Base-by-base conservation (phyloP, 2,329 filamentous ascomycete genomes). In the Teratosphaeria nubilosa region DNA sequence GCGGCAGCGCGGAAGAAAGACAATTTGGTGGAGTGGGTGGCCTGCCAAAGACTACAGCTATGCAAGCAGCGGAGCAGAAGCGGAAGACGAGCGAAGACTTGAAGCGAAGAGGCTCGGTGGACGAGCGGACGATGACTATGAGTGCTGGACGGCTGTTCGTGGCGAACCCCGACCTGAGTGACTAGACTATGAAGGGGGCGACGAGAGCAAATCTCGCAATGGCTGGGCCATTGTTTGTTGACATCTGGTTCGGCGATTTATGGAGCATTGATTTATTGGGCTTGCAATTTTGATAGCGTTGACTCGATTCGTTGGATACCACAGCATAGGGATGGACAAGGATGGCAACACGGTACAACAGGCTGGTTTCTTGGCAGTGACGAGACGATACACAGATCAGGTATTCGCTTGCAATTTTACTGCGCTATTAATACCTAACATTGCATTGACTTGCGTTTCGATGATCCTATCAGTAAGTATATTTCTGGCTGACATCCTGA, bases 91-190 rank as follows among this genome's bases (percentile, higher is more conserved):
- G 82, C 3, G 88, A 90, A 25, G 89, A 92, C 62, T 76, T 95
- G 57, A 82, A 80, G 66, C 80, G 90, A 65, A 80, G 88, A 68
- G 90, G 90, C 58, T 94, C 89, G 69, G 88, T 95, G 54, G 90
- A 94, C 70, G 90, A 94, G 73, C 80, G 87, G 68, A 88, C 87
- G 5, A 86, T 84, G 74, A 91, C 88, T 1, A 86, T 94, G 71
- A 77, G 75, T 58, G 77, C 75, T 30, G 85, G 85, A 54, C 82
- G 89, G 62, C 80, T 95, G 59, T 94, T 88, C 73, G 91, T 95
- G 69, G 90, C 90, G 66, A 95, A 95, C 73, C 90, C 90, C 20
- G 90, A 94, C 73, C 82, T 76, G 60, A 78, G 76, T 67, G 76
- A 79, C 64, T 78, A 51, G 54, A 50, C 20, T 51, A 51, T 14